These are phyloP conservation scores for Mycothermus thermophilus DNA, from an alignment of 495 filamentous ascomycete species.

Conservation along the genomic window DNA sequence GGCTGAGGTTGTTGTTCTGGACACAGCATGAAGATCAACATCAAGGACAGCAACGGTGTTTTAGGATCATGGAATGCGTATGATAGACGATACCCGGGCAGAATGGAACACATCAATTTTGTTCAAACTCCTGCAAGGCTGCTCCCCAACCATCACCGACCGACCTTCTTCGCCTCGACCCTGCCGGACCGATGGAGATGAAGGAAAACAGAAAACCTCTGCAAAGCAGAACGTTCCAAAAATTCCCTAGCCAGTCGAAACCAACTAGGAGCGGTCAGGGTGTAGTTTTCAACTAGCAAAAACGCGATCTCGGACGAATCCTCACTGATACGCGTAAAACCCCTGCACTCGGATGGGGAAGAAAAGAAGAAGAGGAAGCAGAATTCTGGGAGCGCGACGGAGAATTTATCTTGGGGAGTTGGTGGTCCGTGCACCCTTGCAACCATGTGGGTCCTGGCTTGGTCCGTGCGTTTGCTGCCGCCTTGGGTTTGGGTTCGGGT, in stretches of 20 bases:
- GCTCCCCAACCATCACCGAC: too few relatives aligned
- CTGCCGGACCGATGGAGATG: constrained; percentile 13
- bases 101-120: too few relatives aligned
- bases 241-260: constrained; percentile 19
- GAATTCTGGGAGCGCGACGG: background rate
- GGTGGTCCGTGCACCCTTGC: constrained; percentile 13
- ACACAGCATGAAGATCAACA: constrained; percentile 32
- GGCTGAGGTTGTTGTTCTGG: constrained; percentile 53
- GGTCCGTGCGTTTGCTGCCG: constrained; percentile 1
- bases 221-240: constrained; percentile 19
- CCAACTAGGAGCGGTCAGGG: constrained; percentile 31
- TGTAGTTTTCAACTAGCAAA: constrained; percentile 49
- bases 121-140: too few relatives aligned
- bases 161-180: constrained; percentile 15
- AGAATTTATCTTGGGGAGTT: constrained; percentile 2
- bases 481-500: too few relatives aligned
- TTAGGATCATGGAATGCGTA: too few relatives aligned
- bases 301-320: constrained; percentile 42
- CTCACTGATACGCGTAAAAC: constrained; percentile 40
- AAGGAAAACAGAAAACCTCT: constrained; percentile 4
- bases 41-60: too few relatives aligned
- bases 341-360: constrained; percentile 27
- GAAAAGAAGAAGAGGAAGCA: constrained; percentile 10
- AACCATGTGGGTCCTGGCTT: constrained; percentile 1
- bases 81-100: too few relatives aligned